Base-by-base conservation (phyloP, 1,284 basidiomycete genomes). In the Boletellus deceptivus region DNA sequence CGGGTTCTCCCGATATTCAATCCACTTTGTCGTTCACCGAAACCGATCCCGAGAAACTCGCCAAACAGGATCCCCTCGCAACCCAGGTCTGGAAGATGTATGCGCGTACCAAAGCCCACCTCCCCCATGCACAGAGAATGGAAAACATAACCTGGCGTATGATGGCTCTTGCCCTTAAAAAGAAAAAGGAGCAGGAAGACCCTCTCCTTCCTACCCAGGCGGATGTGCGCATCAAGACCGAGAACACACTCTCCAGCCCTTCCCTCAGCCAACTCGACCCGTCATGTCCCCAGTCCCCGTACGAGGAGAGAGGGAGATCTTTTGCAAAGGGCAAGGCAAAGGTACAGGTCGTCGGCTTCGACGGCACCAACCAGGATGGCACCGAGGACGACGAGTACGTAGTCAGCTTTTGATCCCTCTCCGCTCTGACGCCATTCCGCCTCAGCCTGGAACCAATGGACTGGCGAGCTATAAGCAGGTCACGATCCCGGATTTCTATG, bases 61-160 rank as follows among this genome's bases (percentile, higher is more conserved):
- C 84, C 11, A 84, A 75, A 59, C 83, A 93, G 51, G 95, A 98
- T 68, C 95, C 94, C 3, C 77, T 98, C 10, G 93, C 93, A 1
- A 89, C 94, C 1, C 93, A 98, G 71, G 90, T 98, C 14, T 98
- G 96, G 96, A 93, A 88, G 72, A 92, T 98, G 81, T 98, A 94
- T 66, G 86, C 93, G 35, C 85, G 90, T 55, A 91, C 90, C 35
- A 93, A 93, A 70, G 89, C 88, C 18, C 82, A 80, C 46, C 72
- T 97, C 41, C 93, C 94, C 35, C 92, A 97, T 67, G 92, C 91
- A 0, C 91, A 94, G 67, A 76, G 94, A 58, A 95, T 98, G 93
- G 96, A 98, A 74, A 98, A 97, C 66, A 70, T 98, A 47, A 97
- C 94, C 0, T 98, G 96, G 96, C 76, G 97, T 55, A 92, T 98